phyloP scores from a whole-genome alignment of 768 basidiomycete genomes.

The Serendipita sp. region DNA sequence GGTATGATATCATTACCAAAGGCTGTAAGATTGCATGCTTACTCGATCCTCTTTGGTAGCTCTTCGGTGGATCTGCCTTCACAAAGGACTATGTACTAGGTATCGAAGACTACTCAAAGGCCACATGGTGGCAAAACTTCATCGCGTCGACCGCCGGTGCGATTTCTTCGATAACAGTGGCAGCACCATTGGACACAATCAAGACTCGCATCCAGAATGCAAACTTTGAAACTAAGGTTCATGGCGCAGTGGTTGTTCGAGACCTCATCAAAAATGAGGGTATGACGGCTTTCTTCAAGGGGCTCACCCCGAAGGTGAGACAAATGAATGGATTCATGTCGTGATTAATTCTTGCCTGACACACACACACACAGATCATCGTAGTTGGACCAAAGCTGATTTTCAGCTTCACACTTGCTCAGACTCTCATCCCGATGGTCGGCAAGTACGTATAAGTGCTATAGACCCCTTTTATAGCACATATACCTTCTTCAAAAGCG shows the following conservation, averaged over 20 bases:
- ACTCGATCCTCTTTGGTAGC: constrained; percentile 30
- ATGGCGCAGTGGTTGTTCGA: constrained; percentile 63
- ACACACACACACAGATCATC: constrained; percentile 41
- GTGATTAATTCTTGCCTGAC: too few species aligned
- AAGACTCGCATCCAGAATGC: constrained; percentile 99
- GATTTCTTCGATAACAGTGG: constrained; percentile 86
- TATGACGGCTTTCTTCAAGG: constrained; percentile 77
- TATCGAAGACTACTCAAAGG: constrained; percentile 76
- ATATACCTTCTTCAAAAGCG: too few species aligned
- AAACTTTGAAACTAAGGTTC: constrained; percentile 78
- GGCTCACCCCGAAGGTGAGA: constrained; percentile 83
- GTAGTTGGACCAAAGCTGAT: constrained; percentile 96
- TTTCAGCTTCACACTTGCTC: constrained; percentile 95
- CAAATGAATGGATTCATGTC: neutral
- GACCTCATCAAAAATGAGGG: constrained; percentile 86
- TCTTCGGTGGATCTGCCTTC: constrained; percentile 89
- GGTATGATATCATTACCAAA: constrained; percentile 31
- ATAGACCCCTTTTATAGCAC: neutral
- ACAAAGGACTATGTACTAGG: constrained; percentile 90
- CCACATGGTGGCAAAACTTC: constrained; percentile 97
- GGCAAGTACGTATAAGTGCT: constrained; percentile 53
- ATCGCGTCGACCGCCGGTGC: constrained; percentile 89
- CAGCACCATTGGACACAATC: constrained; percentile 88
- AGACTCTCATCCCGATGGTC: constrained; percentile 87
- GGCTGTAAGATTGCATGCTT: neutral